Base-by-base conservation (phyloP, 2,329 filamentous ascomycete species). In the Exophiala aquamarina region DNA sequence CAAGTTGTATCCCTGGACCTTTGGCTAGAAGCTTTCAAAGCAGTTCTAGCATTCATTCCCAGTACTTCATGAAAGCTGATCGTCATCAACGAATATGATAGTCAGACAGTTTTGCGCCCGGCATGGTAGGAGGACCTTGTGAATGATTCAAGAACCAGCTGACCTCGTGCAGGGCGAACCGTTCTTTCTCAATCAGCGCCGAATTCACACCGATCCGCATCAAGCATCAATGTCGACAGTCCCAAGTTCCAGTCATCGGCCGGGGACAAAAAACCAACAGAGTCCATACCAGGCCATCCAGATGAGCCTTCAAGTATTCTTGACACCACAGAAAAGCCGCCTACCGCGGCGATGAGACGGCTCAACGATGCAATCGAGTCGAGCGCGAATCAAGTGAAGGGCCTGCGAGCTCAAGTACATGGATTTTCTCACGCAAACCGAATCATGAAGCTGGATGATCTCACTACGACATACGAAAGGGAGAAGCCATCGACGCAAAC, bases 21-120 rank as follows among this genome's bases (percentile, higher is more conserved):
- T 26, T 6, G 11, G 6, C 11, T 26, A 6, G 23, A 26, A 11
- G 6, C 11, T 26, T 26, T 26, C 6, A 26, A 11, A 18, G 10
- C 29, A 31, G 33, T 37, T 18, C 26, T 26, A 26, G 6, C 23
- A 6, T 26, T 11, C 6, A 26, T 6, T 26, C 23, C 23, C 23
- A 26, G 11, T 26, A 11, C 23, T 6, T 26, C 23, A 26, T 26
- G 23, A 26, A 11, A 26, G 23, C 23, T 26, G 11, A 11, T 6
- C 6, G 23, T 3, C 11, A 39, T 23, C 18, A 14, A 15, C 21
- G 14, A 38, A 23, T 37, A 59, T 59, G 57, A 58, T 59, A 47
- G 33, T 59, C 48, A 45, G 57, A 50, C 55, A 58, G 20, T 49
- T 56, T 19, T 54, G 54, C 33, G 49, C 41, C 44, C 57, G 57